These are phyloP conservation scores for Lyophyllum semitale DNA, from an alignment of 768 basidiomycete genomes.

Conservation along the genomic window DNA sequence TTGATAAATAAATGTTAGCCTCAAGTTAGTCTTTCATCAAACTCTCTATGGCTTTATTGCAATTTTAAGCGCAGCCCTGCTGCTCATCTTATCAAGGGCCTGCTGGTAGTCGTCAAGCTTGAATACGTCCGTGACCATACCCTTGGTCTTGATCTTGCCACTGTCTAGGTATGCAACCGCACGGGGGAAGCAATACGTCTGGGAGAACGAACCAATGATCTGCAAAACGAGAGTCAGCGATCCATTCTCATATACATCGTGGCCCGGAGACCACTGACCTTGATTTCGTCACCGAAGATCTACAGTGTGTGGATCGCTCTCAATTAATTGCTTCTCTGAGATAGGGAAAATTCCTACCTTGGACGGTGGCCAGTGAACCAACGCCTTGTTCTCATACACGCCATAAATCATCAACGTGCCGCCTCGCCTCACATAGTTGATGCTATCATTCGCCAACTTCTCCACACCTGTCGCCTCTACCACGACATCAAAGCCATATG, in stretches of 20 bases:
- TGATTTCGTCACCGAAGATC: slow-evolving; percentile 73
- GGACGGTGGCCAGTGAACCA: slow-evolving; percentile 83
- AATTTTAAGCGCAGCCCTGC: slow-evolving; percentile 61
- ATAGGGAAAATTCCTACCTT: slow-evolving; percentile 34
- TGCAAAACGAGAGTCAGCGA: slow-evolving; percentile 24
- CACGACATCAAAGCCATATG: slow-evolving; percentile 90
- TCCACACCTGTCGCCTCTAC: slow-evolving; percentile 71
- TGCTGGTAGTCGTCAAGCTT: slow-evolving; percentile 69
- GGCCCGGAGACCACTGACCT: slow-evolving; percentile 22
- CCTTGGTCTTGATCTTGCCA: slow-evolving; percentile 79
- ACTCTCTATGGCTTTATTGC: slow-evolving; percentile 57
- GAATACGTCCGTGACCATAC: slow-evolving; percentile 70
- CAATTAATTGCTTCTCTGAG: not conserved
- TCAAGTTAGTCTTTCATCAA: not conserved
- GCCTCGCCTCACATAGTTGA: slow-evolving; percentile 86
- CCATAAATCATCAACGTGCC: slow-evolving; percentile 89
- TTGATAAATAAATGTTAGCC: too few relatives aligned
- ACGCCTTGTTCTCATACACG: slow-evolving; percentile 85
- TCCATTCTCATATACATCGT: not conserved
- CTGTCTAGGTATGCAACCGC: slow-evolving; percentile 88
- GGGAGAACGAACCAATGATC: slow-evolving; percentile 92
- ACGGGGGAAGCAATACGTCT: slow-evolving; percentile 87
- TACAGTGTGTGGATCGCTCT: slow-evolving; percentile 18
- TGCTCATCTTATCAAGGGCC: slow-evolving; percentile 74
- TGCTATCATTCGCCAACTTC: slow-evolving; percentile 82